Conservation (phyloP, 352 stramenopile species). For the Pythium oligandrum region DNA sequence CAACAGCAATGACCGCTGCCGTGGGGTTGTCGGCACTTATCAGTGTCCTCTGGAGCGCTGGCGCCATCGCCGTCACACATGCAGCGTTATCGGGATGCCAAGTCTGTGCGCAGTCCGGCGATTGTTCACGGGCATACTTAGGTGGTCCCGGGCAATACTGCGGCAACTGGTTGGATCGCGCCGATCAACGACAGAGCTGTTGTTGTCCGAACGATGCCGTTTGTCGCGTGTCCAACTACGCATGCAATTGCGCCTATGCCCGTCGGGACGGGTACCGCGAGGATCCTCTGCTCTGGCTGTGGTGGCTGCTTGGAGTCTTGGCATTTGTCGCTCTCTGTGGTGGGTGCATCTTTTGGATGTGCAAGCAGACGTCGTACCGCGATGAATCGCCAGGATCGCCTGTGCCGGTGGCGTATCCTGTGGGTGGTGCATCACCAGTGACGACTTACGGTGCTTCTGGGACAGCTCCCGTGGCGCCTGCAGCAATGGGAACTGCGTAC, state of each 20-base stretch:
- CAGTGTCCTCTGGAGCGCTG: too few species aligned
- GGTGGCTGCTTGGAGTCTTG: constrained; percentile 30
- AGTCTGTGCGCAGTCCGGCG: constrained; percentile 31
- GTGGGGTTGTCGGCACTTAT: too few species aligned
- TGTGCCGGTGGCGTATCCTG: constrained; percentile 10
- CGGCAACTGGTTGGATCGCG: constrained; percentile 49
- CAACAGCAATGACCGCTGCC: too few species aligned
- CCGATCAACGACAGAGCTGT: constrained; percentile 30
- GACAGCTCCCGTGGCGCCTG: constrained; percentile 1
- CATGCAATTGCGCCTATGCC: constrained; percentile 31
- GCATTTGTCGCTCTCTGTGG: constrained; percentile 8
- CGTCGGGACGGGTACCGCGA: background rate
- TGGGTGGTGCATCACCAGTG: constrained; percentile 1
- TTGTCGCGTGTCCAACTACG: constrained; percentile 47
- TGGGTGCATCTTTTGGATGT: constrained; percentile 14
- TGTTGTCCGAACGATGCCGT: constrained; percentile 37
- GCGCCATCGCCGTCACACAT: too few species aligned
- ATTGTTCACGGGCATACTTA: constrained; percentile 36
- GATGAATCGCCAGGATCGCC: constrained; percentile 1
- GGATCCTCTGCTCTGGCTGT: constrained; percentile 32
- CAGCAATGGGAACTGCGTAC: too few species aligned
- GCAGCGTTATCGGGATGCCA: constrained; percentile 35
- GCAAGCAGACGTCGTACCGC: background rate
- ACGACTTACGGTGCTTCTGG: constrained; percentile 1
- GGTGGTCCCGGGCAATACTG: constrained; percentile 37